Percentiles rank a stretch among this genome's conserved stretches.
These are phyloP conservation scores for Agrostemma githago DNA, from an alignment of 148 eudicot species.

Conservation along the genomic window DNA sequence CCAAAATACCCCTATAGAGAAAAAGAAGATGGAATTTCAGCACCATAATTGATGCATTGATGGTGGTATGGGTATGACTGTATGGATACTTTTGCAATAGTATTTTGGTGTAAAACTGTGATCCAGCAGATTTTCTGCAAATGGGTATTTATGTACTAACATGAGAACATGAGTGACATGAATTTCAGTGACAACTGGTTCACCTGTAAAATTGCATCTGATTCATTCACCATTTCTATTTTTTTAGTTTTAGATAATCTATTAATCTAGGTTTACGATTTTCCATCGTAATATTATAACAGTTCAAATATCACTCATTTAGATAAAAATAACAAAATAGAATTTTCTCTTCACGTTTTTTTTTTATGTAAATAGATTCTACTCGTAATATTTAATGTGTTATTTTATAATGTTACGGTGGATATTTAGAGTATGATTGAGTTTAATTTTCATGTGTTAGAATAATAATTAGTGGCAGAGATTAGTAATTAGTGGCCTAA, in stretches of 20 bases:
- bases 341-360: no score
- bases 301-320: no score
- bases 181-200: slow-evolving; percentile 5
- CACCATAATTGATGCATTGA: not conserved
- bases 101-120: not conserved
- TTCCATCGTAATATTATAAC: no score
- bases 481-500: not conserved
- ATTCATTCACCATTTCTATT: not conserved
- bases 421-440: not conserved
- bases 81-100: not conserved
- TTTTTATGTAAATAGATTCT: no score
- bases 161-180: slow-evolving; percentile 7
- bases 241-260: slow-evolving; percentile 7
- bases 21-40: not conserved
- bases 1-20: not conserved
- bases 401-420: no score
- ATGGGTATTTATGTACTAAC: not conserved
- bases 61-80: not conserved
- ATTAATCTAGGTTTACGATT: not conserved
- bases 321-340: no score
- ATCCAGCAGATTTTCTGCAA: slow-evolving; percentile 4
- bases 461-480: not conserved
- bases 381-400: no score
- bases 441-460: slow-evolving; percentile 11
- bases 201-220: not conserved